Base-by-base conservation (phyloP, 1,284 basidiomycete species). In the Neolentinus lepideus region DNA sequence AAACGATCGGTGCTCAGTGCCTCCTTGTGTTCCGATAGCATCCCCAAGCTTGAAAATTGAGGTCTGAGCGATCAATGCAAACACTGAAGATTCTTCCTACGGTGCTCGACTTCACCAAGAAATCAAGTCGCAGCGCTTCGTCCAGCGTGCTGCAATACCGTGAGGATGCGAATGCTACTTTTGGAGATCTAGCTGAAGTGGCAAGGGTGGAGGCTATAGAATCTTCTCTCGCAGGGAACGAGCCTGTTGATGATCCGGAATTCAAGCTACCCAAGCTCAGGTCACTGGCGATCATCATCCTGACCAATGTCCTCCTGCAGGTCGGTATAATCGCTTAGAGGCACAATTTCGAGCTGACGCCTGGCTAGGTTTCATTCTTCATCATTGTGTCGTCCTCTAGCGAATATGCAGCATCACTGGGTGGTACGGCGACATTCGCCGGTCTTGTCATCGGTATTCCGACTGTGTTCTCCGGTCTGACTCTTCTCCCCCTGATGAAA, bases 371-470 rank as follows among this genome's bases (percentile, higher is more conserved):
- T 3, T 80, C 82, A 0, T 87, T 87, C 70, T 88, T 84, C 66
- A 78, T 86, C 58, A 72, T 85, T 35, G 81, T 88, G 2, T 83
- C 86, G 1, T 84, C 86, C 0, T 80, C 84, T 1, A 81, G 77
- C 62, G 71, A 74, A 52, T 88, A 88, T 63, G 80, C 83, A 0
- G 73, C 80, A 57, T 73, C 79, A 61, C 69, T 88, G 2, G 85
- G 85, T 29, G 86, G 85, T 14, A 76, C 71, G 11, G 72, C 83
- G 12, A 84, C 81, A 0, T 88, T 88, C 63, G 81, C 84, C 31
- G 86, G 86, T 59, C 63, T 88, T 11, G 76, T 81, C 19, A 85
- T 88, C 57, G 86, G 86, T 62, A 85, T 88, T 31, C 82, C 82
- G 1, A 79, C 80, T 3, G 71, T 78, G 0, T 74, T 83, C 56